Base-by-base conservation (phyloP, 2,329 filamentous ascomycete species). In the Cercospora zeae-maydis region DNA sequence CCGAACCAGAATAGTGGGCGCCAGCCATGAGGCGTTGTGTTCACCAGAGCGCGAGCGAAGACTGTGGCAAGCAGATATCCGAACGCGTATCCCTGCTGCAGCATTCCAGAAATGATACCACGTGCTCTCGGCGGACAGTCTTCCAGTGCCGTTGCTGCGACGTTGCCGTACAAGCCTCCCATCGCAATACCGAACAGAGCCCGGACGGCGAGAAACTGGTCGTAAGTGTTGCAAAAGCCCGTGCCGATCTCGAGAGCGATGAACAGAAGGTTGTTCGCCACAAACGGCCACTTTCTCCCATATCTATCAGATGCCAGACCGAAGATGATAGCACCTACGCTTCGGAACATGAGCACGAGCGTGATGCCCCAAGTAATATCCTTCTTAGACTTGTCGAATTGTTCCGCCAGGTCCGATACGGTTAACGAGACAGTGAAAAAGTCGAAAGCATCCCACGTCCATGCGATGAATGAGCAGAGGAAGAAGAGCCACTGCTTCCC, bases 1-100 rank as follows among this genome's bases (percentile, higher is more conserved):
- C 88, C 92, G 75, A 96, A 96, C 92, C 92, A 96, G 80, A 88
- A 96, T 0, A 96, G 80, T 0, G 92, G 91, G 7, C 92, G 83
- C 92, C 92, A 96, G 58, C 83, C 87, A 73, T 96, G 88, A 0
- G 86, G 75, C 0, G 91, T 93, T 0, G 91, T 95, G 75, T 90
- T 79, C 55, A 93, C 85, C 6, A 95, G 82, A 4, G 82, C 91
- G 45, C 80, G 74, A 0, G 74, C 69, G 33, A 75, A 75, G 10
- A 73, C 73, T 1, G 72, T 72, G 0, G 74, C 84, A 0, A 88
- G 79, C n/a, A 88, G 77, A 71, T 87, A 88, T 2, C 85, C 85
- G 70, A 87, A 86, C 0, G 85, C 84, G 68, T 87, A 88, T 2
- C 84, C 85, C 74, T 87, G 84, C 72, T 88, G 85, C 13, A 87